Conservation (phyloP, 2,329 filamentous ascomycete genomes). For the Chaetomium sp. region DNA sequence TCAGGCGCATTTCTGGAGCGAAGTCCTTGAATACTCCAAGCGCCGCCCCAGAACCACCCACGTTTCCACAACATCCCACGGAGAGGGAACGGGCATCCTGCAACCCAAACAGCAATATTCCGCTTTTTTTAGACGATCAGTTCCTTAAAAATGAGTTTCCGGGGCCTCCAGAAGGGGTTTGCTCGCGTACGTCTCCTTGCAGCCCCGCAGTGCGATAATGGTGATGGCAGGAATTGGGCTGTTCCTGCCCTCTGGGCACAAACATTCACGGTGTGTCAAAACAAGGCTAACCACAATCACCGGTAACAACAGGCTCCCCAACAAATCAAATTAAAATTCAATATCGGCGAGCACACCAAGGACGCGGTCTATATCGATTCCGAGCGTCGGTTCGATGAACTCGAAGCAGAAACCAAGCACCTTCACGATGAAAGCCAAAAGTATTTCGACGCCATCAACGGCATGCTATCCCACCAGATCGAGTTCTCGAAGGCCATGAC, state of each 20-base stretch:
- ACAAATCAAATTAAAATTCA: conserved; percentile 85
- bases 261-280: neutral
- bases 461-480: conserved; percentile 96
- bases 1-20: conserved; percentile 11
- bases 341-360: conserved; percentile 91
- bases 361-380: conserved; percentile 92
- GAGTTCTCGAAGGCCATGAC: conserved; percentile 94
- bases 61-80: neutral
- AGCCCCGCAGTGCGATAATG: conserved; percentile 8
- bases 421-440: conserved; percentile 95
- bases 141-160: conserved; percentile 73
- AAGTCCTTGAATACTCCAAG: neutral
- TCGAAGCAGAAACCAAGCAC: conserved; percentile 93
- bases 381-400: conserved; percentile 85
- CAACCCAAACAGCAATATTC: neutral
- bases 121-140: neutral
- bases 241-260: neutral
- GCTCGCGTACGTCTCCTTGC: conserved; percentile 59
- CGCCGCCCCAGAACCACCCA: neutral
- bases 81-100: neutral
- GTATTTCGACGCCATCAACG: conserved; percentile 96
- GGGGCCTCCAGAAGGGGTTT: conserved; percentile 88
- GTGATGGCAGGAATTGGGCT: neutral
- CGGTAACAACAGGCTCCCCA: conserved; percentile 65
- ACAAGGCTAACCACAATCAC: neutral